Evolutionary conservation across 495 filamentous ascomycete genomes (phyloP).

Genomic region (Xylaria cubensis): DNA sequence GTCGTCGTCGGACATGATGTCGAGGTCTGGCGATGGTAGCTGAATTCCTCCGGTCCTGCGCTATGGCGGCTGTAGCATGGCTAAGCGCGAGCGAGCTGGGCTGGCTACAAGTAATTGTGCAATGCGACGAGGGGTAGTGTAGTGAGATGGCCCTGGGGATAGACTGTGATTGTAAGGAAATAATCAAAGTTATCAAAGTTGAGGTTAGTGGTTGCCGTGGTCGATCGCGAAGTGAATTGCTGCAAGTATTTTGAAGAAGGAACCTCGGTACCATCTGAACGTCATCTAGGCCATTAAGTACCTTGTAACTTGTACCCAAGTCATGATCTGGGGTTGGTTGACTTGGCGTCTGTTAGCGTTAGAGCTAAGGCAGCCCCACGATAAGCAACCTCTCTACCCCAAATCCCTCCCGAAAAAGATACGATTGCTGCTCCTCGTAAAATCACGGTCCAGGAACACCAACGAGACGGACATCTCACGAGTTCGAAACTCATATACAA

Average conservation of each 20-base stretch:
- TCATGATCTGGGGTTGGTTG: no score
- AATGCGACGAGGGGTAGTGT: neutral
- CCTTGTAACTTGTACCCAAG: no score
- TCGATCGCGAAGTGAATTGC: neutral
- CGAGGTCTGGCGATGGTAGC: constrained; percentile 5
- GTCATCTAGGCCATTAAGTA: neutral
- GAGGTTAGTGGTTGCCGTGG: neutral
- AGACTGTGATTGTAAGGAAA: neutral
- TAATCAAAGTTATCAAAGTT: no score
- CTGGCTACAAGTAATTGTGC: neutral
- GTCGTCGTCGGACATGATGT: constrained; percentile 45
- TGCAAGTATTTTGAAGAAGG: neutral
- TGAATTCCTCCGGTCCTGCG: constrained; percentile 4
- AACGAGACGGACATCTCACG: neutral
- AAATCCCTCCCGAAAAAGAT: neutral
- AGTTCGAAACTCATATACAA: neutral
- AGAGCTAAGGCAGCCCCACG: neutral
- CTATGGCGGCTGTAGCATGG: constrained; percentile 24
- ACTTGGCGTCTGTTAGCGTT: no score
- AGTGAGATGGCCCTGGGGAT: neutral
- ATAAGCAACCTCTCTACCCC: neutral
- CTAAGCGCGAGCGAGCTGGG: neutral
- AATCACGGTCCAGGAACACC: neutral
- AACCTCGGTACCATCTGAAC: constrained; percentile 19
- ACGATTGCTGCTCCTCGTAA: neutral